Evolutionary conservation across 257 asterid species (phyloP), one percentile per base, ranked within the genome.

Genomic region (Perilla frutescens): DNA sequence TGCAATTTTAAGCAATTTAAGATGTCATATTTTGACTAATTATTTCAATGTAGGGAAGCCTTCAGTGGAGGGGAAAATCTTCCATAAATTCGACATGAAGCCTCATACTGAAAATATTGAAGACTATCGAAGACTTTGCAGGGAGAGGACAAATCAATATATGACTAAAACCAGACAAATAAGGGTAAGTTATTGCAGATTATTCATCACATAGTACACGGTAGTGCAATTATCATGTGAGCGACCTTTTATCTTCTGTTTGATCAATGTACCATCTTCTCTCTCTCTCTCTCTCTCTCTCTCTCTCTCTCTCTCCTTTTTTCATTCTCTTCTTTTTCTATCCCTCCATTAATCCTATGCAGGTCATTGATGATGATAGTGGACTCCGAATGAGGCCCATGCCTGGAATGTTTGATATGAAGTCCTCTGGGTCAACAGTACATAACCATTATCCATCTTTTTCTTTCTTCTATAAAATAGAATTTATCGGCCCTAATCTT

Each of bases 41-140:
- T 14, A 41, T 56, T n/a, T 32, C 36, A 48, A 53, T 73, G 65
- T 65, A 90, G 98, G 96, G 80, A 88, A 80, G 82, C 72, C 85
- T 76, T 82, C 89, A 39, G 91, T 84, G 73, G 98, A 93, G 83
- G 97, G 98, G 70, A 93, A 89, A 83, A 91, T 90, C 76, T 60
- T 80, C 70, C 88, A 89, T 81, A 93, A 89, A 72, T 93, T 93
- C 60, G 97, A 93, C 80, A 87, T 88, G 93, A 86, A 85, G 86
- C 97, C 96, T 77, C 90, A 84, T 54, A 72, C 76, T 69, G 85
- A 81, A 71, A 83, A 83, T 77, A 84, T 84, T 57, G 89, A 78
- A 66, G 90, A 80, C 77, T 92, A 92, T 74, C 84, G 90, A 62
- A 92, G 79, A 76, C 72, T 86, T 55, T 92, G 96, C 74, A 92